These are phyloP conservation scores for Verticillium longisporum DNA, from an alignment of 2,329 filamentous ascomycete species.

Conservation along the genomic window DNA sequence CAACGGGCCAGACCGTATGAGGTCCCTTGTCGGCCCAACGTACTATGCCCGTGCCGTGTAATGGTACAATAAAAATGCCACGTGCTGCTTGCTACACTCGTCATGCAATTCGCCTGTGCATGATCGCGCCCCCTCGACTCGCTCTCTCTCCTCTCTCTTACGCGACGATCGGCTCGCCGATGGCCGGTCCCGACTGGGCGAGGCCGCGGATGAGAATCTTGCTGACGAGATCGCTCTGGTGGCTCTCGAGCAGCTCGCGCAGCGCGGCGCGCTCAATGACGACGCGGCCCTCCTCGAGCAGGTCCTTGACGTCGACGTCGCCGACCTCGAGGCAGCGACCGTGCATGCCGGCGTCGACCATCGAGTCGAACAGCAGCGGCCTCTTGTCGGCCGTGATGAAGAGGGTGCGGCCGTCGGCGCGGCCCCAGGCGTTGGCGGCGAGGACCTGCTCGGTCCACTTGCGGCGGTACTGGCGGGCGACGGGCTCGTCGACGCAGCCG, in stretches of 20 bases:
- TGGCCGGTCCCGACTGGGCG: slow-evolving; percentile 21
- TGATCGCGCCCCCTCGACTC: too few species aligned
- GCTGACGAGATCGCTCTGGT: slow-evolving; percentile 60
- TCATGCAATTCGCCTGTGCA: too few species aligned
- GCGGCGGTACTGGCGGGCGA: slow-evolving; percentile 50
- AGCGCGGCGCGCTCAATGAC: slow-evolving; percentile 82
- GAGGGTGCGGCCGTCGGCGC: slow-evolving; percentile 60
- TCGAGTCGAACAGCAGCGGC: slow-evolving; percentile 57
- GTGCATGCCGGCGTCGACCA: slow-evolving; percentile 57
- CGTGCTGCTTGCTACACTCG: too few species aligned
- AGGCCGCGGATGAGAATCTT: slow-evolving; percentile 37
- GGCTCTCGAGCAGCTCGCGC: slow-evolving; percentile 63
- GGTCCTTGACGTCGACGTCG: slow-evolving; percentile 94
- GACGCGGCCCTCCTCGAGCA: slow-evolving; percentile 77
- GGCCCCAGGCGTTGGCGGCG: slow-evolving; percentile 62
- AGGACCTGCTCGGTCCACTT: slow-evolving; percentile 64
- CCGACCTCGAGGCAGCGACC: slow-evolving; percentile 62
- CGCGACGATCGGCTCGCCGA: slow-evolving; percentile 22
- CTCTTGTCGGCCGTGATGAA: slow-evolving; percentile 62
- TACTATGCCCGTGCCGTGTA: too few species aligned
- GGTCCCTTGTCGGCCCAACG: too few species aligned
- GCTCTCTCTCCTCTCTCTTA: not conserved
- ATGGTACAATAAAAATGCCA: too few species aligned
- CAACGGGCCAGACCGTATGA: too few species aligned
- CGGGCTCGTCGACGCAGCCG: slow-evolving; percentile 36